phyloP scores from a whole-genome alignment of 495 filamentous ascomycete species.

The Tuber melanosporum region DNA sequence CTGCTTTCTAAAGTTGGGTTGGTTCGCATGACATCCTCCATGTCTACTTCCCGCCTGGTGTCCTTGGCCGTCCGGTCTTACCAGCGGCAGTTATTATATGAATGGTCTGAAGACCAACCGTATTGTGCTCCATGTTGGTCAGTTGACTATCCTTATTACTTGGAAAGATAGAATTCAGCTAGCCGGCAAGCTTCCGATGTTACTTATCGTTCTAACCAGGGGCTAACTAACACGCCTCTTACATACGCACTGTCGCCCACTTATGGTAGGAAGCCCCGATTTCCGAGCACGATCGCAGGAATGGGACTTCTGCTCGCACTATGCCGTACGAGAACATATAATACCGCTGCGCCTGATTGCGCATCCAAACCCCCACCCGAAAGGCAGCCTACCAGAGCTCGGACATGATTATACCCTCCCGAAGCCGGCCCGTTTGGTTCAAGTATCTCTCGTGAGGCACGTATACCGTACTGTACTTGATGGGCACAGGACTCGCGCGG shows the following conservation, averaged over 20 bases:
- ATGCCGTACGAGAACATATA: neutral
- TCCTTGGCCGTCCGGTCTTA: too few relatives aligned
- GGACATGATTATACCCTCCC: neutral
- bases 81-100: too few relatives aligned
- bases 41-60: neutral
- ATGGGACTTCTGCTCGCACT: neutral
- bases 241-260: neutral
- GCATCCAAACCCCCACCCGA: too few relatives aligned
- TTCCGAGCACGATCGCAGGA: neutral
- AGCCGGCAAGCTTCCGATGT: neutral
- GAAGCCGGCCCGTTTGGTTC: neutral
- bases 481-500: too few relatives aligned
- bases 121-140: neutral
- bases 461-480: too few relatives aligned
- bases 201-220: neutral
- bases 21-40: neutral
- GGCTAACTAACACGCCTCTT: neutral
- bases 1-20: neutral
- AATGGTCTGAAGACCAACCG: neutral
- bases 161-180: neutral
- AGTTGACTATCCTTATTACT: neutral
- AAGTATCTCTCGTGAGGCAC: too few relatives aligned
- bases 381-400: neutral
- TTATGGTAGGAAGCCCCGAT: neutral
- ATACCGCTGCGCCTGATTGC: neutral